Evolutionary conservation across 148 eudicot species (phyloP).

Genomic region (Silene conica): DNA sequence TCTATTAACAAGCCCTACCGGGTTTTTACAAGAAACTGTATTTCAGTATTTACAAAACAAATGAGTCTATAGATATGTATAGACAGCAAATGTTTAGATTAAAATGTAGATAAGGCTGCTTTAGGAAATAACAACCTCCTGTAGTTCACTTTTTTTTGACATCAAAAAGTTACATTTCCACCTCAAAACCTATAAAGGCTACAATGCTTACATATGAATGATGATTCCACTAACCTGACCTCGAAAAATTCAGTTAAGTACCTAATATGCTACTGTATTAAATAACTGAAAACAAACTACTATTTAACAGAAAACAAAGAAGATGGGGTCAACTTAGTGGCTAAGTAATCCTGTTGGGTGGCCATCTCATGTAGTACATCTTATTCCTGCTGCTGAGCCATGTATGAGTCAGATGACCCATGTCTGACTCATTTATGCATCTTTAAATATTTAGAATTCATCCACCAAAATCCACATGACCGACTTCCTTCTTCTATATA

Average conservation of each 20-base stretch:
- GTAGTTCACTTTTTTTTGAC: not conserved
- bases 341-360: slow-evolving; percentile 12
- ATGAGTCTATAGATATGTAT: too few species aligned
- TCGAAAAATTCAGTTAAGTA: not conserved
- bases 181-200: not conserved
- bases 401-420: slow-evolving; percentile 13
- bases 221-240: not conserved
- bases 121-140: not conserved
- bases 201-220: slow-evolving; percentile 3
- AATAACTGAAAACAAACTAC: not conserved
- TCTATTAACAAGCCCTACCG: not conserved
- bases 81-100: not conserved
- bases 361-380: not conserved
- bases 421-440: slow-evolving; percentile 9
- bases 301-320: slow-evolving; percentile 1
- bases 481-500: slow-evolving; percentile 2
- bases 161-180: slow-evolving; percentile 14
- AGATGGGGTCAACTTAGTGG: slow-evolving; percentile 2
- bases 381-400: slow-evolving; percentile 11
- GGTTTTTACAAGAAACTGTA: not conserved
- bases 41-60: not conserved
- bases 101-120: slow-evolving; percentile 3
- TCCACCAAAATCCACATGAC: not conserved
- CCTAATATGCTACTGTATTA: not conserved
- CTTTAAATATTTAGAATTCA: not conserved